phyloP scores from a whole-genome alignment of 1,284 basidiomycete species.

The Tetrapyrgos nigripes region DNA sequence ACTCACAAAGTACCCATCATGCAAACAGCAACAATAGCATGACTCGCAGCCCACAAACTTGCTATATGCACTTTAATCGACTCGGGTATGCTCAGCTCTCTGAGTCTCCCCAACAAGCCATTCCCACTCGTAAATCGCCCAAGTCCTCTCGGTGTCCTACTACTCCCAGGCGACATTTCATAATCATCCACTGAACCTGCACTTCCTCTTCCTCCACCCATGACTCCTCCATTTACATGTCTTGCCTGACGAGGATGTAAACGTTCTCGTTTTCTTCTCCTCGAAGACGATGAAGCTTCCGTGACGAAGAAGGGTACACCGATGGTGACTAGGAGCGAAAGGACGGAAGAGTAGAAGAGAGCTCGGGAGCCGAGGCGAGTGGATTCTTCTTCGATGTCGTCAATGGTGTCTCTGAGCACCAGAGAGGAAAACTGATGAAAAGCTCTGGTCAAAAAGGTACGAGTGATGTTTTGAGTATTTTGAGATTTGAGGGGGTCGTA shows the following conservation, averaged over 20 bases:
- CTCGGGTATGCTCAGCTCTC: conserved; percentile 36
- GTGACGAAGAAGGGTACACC: conserved; percentile 76
- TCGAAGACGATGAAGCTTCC: conserved; percentile 25
- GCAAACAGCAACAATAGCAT: conserved; percentile 69
- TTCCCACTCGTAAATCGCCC: conserved; percentile 17
- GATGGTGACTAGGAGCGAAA: conserved; percentile 75
- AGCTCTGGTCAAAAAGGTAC: not conserved
- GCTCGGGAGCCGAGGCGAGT: conserved; percentile 87
- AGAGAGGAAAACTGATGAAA: conserved; percentile 25
- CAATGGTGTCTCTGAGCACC: conserved; percentile 28
- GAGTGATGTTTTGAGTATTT: not conserved
- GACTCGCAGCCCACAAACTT: conserved; percentile 79
- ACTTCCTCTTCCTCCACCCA: conserved; percentile 24
- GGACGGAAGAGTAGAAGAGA: conserved; percentile 77
- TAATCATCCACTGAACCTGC: conserved; percentile 16
- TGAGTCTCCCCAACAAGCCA: conserved; percentile 22
- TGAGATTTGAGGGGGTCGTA: conserved; percentile 29
- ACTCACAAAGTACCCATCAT: conserved; percentile 82
- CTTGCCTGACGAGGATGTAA: conserved; percentile 4
- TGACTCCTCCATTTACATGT: conserved; percentile 16
- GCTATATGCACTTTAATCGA: conserved; percentile 62
- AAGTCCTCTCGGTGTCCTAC: not conserved
- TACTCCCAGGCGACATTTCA: not conserved
- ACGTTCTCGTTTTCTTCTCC: conserved; percentile 16
- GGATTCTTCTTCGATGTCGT: conserved; percentile 62